phyloP scores from a whole-genome alignment of 495 filamentous ascomycete genomes.

The Xylaria castorea region DNA sequence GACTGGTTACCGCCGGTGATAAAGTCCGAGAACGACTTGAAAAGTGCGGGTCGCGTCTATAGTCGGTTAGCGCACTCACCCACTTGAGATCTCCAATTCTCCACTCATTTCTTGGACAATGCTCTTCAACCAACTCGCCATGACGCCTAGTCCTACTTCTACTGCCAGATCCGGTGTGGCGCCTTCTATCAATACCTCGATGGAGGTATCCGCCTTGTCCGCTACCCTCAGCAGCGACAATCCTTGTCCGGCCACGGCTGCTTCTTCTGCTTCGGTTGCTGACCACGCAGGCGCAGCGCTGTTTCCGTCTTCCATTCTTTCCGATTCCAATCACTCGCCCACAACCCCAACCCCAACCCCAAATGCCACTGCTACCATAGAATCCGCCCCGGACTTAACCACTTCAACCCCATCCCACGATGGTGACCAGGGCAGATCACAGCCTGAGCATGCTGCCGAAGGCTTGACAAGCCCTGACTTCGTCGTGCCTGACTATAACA shows the following conservation, averaged over 20 bases:
- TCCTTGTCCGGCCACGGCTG: slow-evolving; percentile 24
- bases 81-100: neutral
- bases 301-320: slow-evolving; percentile 23
- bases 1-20: slow-evolving; percentile 10
- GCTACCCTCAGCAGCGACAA: slow-evolving; percentile 30
- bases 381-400: slow-evolving; percentile 33
- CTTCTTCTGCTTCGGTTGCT: slow-evolving; percentile 26
- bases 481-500: slow-evolving; percentile 46
- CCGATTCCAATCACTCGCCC: slow-evolving; percentile 17
- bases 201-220: slow-evolving; percentile 39
- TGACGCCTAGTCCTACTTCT: slow-evolving; percentile 19
- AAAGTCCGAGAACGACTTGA: neutral
- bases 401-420: slow-evolving; percentile 40
- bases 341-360: slow-evolving; percentile 36
- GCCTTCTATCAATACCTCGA: slow-evolving; percentile 10
- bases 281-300: slow-evolving; percentile 35
- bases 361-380: slow-evolving; percentile 21
- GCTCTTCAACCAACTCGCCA: neutral
- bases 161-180: slow-evolving; percentile 6
- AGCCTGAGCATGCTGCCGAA: slow-evolving; percentile 33
- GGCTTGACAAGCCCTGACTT: slow-evolving; percentile 27
- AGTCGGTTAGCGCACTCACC: neutral
- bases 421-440: slow-evolving; percentile 40
- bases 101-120: slow-evolving; percentile 9
- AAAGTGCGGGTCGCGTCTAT: neutral